phyloP scores from a whole-genome alignment of 2,329 filamentous ascomycete species.

The Geoglossum cookeanum region DNA sequence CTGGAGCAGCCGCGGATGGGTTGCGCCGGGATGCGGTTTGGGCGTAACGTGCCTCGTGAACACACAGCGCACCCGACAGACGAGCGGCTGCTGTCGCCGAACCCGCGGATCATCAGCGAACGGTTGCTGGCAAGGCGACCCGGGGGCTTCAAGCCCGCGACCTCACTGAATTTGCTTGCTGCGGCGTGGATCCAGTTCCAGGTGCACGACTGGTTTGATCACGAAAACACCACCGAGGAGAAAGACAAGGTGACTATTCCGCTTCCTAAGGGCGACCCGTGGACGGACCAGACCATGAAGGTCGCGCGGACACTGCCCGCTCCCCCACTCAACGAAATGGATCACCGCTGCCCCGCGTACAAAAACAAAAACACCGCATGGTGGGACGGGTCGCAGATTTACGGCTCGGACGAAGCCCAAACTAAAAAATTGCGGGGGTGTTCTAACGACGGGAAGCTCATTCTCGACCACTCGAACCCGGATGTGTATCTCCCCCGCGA shows the following conservation, averaged over 20 bases:
- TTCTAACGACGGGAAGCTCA: constrained; percentile 21
- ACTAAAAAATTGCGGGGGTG: constrained; percentile 20
- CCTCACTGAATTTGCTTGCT: constrained; percentile 26
- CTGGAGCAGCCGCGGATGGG: constrained; percentile 25
- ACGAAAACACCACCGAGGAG: constrained; percentile 14
- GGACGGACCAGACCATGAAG: constrained; percentile 20
- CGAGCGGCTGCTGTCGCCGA: constrained; percentile 25
- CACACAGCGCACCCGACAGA: constrained; percentile 21
- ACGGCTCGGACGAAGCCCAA: constrained; percentile 22
- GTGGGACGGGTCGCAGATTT: constrained; percentile 30
- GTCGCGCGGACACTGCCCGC: constrained; percentile 21
- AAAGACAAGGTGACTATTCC: constrained; percentile 18
- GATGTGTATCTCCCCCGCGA: constrained; percentile 24
- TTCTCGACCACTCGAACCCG: constrained; percentile 17
- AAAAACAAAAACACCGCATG: constrained; percentile 25
- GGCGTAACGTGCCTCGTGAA: constrained; percentile 24
- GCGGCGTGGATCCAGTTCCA: constrained; percentile 33
- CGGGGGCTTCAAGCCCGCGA: constrained; percentile 24
- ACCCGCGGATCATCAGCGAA: constrained; percentile 25
- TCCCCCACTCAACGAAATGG: constrained; percentile 17
- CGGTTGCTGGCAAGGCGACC: constrained; percentile 23
- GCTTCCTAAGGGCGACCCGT: constrained; percentile 18
- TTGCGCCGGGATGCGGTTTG: constrained; percentile 26
- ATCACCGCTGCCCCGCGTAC: constrained; percentile 23
- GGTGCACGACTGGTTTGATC: constrained; percentile 25